phyloP scores from a whole-genome alignment of 805 yeast genomes.

The Ogataea methanolica region DNA sequence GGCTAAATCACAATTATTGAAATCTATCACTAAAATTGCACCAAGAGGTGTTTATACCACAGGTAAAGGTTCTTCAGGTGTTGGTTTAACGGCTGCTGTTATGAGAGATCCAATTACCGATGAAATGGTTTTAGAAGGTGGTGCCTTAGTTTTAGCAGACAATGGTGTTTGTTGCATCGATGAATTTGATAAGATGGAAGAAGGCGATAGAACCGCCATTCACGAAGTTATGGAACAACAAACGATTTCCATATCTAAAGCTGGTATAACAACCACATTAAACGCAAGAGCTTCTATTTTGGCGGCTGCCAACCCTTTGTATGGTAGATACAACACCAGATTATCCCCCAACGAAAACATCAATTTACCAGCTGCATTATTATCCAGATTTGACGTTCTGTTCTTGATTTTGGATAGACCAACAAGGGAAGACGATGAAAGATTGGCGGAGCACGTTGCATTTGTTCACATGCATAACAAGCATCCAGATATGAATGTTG shows the following conservation, averaged over 20 bases:
- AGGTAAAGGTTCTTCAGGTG: slow-evolving; percentile 98
- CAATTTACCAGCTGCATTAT: slow-evolving; percentile 91
- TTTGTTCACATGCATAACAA: slow-evolving; percentile 90
- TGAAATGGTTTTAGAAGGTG: slow-evolving; percentile 97
- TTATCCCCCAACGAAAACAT: slow-evolving; percentile 92
- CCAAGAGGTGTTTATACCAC: slow-evolving; percentile 97
- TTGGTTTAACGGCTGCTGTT: slow-evolving; percentile 97
- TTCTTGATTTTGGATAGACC: slow-evolving; percentile 86
- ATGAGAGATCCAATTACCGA: slow-evolving; percentile 99
- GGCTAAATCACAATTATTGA: slow-evolving; percentile 93
- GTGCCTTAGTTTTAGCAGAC: slow-evolving; percentile 94
- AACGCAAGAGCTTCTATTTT: slow-evolving; percentile 93
- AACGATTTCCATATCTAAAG: slow-evolving; percentile 94
- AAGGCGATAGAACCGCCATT: slow-evolving; percentile 91
- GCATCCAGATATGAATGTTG: slow-evolving; percentile 75
- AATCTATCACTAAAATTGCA: slow-evolving; percentile 85
- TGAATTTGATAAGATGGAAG: slow-evolving; percentile 99
- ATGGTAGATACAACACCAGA: slow-evolving; percentile 88
- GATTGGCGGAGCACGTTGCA: slow-evolving; percentile 89
- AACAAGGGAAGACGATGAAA: slow-evolving; percentile 70
- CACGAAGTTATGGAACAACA: slow-evolving; percentile 99
- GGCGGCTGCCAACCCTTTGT: slow-evolving; percentile 98
- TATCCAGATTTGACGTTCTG: slow-evolving; percentile 90
- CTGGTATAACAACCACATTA: slow-evolving; percentile 93
- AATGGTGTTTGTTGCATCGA: slow-evolving; percentile 98